Evolutionary conservation across 1,139 yeast species (phyloP).

Genomic region (Blastobotrys arbuscula): DNA sequence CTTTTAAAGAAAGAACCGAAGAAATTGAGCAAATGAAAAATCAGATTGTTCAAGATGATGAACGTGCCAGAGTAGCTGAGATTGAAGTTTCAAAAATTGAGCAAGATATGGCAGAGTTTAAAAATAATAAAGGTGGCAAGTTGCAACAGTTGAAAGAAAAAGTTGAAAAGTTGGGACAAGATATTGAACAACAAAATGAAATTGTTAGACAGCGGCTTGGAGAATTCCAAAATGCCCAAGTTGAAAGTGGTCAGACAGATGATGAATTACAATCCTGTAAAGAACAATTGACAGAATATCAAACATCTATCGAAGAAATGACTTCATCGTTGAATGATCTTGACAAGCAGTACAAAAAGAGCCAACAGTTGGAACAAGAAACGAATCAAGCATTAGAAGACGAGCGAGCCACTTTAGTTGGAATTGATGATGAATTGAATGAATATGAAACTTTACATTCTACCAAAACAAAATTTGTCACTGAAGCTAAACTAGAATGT

Average conservation of each 20-base stretch:
- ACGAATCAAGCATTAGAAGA: conserved; percentile 47
- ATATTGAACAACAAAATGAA: conserved; percentile 36
- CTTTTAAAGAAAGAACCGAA: conserved; percentile 42
- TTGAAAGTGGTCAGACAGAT: conserved; percentile 65
- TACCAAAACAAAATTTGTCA: conserved; percentile 46
- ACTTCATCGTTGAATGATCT: conserved; percentile 33
- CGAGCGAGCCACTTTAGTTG: conserved; percentile 59
- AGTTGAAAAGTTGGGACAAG: conserved; percentile 19
- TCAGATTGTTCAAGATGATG: conserved; percentile 38
- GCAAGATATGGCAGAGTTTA: conserved; percentile 77
- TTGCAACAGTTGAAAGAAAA: conserved; percentile 54
- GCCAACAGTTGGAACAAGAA: conserved; percentile 34
- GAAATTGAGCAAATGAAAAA: conserved; percentile 47
- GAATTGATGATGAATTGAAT: conserved; percentile 71
- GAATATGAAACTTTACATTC: conserved; percentile 54
- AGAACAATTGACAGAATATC: conserved; percentile 40
- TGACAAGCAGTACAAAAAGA: conserved; percentile 32
- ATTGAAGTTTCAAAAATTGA: conserved; percentile 54
- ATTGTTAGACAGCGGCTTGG: conserved; percentile 46
- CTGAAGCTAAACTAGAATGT: conserved; percentile 48
- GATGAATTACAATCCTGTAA: conserved; percentile 47
- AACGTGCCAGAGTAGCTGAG: conserved; percentile 29
- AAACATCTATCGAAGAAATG: conserved; percentile 39
- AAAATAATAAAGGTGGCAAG: conserved; percentile 72
- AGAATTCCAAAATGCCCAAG: conserved; percentile 56